Conservation (phyloP, 495 filamentous ascomycete species). For the Amphirosellinia nigrospora region DNA sequence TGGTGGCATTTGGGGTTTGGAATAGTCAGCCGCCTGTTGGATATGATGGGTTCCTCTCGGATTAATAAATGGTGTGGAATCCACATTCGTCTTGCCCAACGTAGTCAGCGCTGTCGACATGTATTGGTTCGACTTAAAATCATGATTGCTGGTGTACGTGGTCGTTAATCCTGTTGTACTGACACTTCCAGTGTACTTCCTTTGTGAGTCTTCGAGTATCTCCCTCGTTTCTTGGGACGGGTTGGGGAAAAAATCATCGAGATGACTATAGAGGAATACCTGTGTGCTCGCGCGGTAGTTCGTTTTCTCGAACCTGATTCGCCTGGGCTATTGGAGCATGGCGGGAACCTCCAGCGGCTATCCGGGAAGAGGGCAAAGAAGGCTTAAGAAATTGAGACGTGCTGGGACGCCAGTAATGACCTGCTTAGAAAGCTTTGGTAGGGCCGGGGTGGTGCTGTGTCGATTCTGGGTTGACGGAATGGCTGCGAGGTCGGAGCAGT, state of each 20-base stretch:
- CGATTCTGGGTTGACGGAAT: slow-evolving; percentile 29
- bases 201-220: slow-evolving; percentile 42
- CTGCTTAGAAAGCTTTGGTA: slow-evolving; percentile 27
- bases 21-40: neutral
- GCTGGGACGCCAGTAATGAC: slow-evolving; percentile 18
- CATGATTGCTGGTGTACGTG: neutral
- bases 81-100: neutral
- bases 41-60: neutral
- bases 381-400: slow-evolving; percentile 32
- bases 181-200: neutral
- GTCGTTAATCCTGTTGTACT: neutral
- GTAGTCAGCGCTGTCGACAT: neutral
- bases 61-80: neutral
- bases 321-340: neutral
- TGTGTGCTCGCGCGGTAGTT: slow-evolving; percentile 49
- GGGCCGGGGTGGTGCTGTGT: slow-evolving; percentile 33
- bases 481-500: slow-evolving; percentile 12
- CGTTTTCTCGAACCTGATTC: slow-evolving; percentile 2
- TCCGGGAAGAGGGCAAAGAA: slow-evolving; percentile 14
- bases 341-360: neutral
- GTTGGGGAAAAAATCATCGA: slow-evolving; percentile 57
- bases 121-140: neutral
- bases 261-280: slow-evolving; percentile 49
- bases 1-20: neutral
- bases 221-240: slow-evolving; percentile 55